A percentile compares a stretch with the other conserved stretches of the same genome.
phyloP scores from a whole-genome alignment of 371 early-diverging fungal genomes.

The Zancudomyces culisetae region DNA sequence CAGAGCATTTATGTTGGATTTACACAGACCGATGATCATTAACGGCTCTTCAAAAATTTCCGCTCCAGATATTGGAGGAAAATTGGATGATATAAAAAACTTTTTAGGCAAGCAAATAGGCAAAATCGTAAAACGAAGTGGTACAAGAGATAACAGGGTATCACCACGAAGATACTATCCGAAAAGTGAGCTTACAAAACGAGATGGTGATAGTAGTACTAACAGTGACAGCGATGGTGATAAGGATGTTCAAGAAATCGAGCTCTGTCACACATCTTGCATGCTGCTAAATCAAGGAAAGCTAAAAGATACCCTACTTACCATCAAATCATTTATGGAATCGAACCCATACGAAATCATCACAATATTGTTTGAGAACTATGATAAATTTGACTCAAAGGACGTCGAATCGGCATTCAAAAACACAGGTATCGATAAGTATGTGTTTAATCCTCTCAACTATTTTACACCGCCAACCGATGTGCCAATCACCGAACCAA shows the following conservation, averaged over 20 bases:
- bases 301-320: slow-evolving; percentile 26
- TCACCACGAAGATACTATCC: background rate
- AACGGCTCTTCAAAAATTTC: background rate
- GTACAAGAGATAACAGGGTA: too few relatives aligned
- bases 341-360: slow-evolving; percentile 43
- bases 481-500: slow-evolving; percentile 5
- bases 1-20: slow-evolving; percentile 46
- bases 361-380: slow-evolving; percentile 51
- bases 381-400: slow-evolving; percentile 25
- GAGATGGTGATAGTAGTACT: too few relatives aligned
- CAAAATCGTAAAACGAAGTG: background rate
- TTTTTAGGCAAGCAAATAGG: background rate
- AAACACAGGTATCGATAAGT: slow-evolving; percentile 34
- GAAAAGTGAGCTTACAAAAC: too few relatives aligned
- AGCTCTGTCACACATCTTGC: slow-evolving; percentile 49
- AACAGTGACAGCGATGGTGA: background rate
- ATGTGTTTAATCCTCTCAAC: slow-evolving; percentile 15
- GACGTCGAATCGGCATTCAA: slow-evolving; percentile 31
- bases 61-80: background rate
- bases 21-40: slow-evolving; percentile 8
- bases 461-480: too few relatives aligned
- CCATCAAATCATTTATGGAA: slow-evolving; percentile 34
- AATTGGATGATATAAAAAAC: background rate
- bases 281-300: slow-evolving; percentile 36
- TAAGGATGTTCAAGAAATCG: slow-evolving; percentile 20